Conservation (phyloP, 2,329 filamentous ascomycete species). For the Lecanosticta acicola region DNA sequence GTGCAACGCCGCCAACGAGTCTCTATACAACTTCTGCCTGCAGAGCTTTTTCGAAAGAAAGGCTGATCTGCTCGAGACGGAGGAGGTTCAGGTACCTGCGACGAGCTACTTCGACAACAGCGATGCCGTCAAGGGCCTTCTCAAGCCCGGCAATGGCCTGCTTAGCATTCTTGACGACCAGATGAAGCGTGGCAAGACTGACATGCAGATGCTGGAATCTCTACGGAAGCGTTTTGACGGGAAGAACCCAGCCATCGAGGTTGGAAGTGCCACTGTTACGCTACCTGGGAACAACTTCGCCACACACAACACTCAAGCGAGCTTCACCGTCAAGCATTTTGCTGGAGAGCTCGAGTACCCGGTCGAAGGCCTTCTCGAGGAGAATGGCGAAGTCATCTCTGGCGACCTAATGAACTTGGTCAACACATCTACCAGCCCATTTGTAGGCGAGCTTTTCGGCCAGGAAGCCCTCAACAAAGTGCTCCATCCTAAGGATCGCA, state of each 20-base stretch:
- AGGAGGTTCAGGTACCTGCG: conserved; percentile 82
- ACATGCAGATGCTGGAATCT: conserved; percentile 85
- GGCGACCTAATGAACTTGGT: conserved; percentile 94
- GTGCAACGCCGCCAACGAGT: conserved; percentile 89
- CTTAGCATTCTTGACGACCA: conserved; percentile 95
- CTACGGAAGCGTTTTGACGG: conserved; percentile 87
- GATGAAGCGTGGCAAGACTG: conserved; percentile 79
- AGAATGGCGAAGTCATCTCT: conserved; percentile 93
- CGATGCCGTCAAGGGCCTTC: conserved; percentile 81
- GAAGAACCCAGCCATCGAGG: conserved; percentile 84
- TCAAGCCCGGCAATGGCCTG: conserved; percentile 89
- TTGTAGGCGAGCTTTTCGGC: conserved; percentile 86
- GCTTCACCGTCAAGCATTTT: conserved; percentile 90
- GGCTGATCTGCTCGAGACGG: conserved; percentile 85
- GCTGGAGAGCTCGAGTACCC: conserved; percentile 95
- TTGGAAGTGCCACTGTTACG: conserved; percentile 67
- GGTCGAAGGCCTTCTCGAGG: conserved; percentile 78
- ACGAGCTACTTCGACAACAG: conserved; percentile 98
- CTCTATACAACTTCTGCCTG: conserved; percentile 84
- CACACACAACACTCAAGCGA: conserved; percentile 71
- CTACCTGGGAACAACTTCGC: conserved; percentile 85
- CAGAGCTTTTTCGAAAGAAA: conserved; percentile 96
- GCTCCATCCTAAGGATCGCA: conserved; percentile 84
- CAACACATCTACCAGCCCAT: conserved; percentile 78
- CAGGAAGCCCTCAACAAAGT: conserved; percentile 90